Percentiles rank a stretch among this genome's conserved stretches.
phyloP scores from a whole-genome alignment of 2,329 filamentous ascomycete species.

The Sporothrix dimorphospora region DNA sequence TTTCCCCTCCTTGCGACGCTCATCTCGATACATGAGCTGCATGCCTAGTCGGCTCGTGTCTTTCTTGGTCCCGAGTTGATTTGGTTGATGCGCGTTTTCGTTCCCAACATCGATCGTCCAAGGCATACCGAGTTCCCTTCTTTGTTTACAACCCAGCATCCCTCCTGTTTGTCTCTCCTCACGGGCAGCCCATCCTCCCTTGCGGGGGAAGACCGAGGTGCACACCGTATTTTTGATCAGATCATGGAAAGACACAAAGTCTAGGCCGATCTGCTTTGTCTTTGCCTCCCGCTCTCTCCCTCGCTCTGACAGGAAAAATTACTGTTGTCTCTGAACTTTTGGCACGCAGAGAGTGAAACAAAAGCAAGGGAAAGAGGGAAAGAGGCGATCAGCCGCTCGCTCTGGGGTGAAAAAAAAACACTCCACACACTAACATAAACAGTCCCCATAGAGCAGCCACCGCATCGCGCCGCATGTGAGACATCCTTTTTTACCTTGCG shows the following conservation, averaged over 20 bases:
- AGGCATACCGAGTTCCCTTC: background rate
- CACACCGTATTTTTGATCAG: constrained; percentile 7
- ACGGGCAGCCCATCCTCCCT: background rate
- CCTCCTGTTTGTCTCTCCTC: background rate
- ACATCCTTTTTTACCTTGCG: background rate
- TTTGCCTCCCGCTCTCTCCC: background rate
- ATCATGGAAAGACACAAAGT: background rate
- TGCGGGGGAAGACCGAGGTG: background rate
- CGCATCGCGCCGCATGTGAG: constrained; percentile 4
- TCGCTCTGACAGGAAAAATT: background rate
- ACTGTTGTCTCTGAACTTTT: background rate
- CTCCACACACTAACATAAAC: background rate
- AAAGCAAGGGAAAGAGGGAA: background rate
- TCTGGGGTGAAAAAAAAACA: background rate
- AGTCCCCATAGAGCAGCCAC: too few relatives aligned
- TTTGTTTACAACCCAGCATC: background rate
- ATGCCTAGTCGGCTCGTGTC: background rate
- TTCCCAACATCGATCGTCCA: constrained; percentile 9
- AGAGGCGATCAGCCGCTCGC: background rate
- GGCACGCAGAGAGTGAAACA: background rate
- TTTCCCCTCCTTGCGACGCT: background rate
- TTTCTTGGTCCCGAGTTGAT: background rate
- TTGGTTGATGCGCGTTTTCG: background rate
- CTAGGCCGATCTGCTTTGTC: constrained; percentile 3
- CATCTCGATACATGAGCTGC: background rate